phyloP scores from a whole-genome alignment of 768 basidiomycete species.

The Boletellus ananas region DNA sequence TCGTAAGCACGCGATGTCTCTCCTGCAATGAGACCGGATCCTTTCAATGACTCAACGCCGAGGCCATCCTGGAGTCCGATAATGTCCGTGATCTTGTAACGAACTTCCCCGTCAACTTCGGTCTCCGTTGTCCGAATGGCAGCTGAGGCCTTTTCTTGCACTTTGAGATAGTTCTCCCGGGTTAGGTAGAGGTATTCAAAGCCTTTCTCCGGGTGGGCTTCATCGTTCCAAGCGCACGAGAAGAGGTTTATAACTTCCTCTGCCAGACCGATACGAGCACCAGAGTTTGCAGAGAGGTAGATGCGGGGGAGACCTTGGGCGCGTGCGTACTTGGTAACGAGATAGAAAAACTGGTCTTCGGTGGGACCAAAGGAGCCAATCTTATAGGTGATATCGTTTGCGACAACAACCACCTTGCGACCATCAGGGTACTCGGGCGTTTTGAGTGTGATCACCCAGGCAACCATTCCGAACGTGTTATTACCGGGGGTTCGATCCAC shows the following conservation, averaged over 20 bases:
- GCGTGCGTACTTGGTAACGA: constrained; percentile 91
- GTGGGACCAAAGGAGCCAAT: constrained; percentile 96
- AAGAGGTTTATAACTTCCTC: constrained; percentile 89
- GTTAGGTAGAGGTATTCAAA: constrained; percentile 95
- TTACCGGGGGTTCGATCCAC: constrained; percentile 91
- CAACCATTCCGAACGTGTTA: constrained; percentile 97
- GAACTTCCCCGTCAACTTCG: constrained; percentile 79
- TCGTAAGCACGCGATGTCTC: constrained; percentile 98
- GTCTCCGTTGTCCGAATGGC: constrained; percentile 81
- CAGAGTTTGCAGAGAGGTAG: constrained; percentile 98
- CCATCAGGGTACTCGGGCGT: constrained; percentile 93
- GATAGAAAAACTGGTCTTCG: constrained; percentile 96
- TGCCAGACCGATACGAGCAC: constrained; percentile 92
- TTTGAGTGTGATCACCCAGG: constrained; percentile 88
- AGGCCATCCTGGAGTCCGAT: constrained; percentile 97
- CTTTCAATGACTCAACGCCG: constrained; percentile 93
- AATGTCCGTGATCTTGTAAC: constrained; percentile 93
- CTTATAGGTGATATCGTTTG: constrained; percentile 98
- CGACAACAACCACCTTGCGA: constrained; percentile 82
- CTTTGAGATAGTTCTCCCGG: constrained; percentile 82
- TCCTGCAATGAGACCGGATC: constrained; percentile 97
- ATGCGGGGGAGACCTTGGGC: constrained; percentile 86
- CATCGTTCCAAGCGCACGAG: constrained; percentile 88
- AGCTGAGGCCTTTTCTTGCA: constrained; percentile 79
- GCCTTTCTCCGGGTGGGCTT: constrained; percentile 85